Evolutionary conservation across 106 monocot genomes (phyloP), one percentile per base, ranked within the genome.

Genomic region (Acorus calamus): DNA sequence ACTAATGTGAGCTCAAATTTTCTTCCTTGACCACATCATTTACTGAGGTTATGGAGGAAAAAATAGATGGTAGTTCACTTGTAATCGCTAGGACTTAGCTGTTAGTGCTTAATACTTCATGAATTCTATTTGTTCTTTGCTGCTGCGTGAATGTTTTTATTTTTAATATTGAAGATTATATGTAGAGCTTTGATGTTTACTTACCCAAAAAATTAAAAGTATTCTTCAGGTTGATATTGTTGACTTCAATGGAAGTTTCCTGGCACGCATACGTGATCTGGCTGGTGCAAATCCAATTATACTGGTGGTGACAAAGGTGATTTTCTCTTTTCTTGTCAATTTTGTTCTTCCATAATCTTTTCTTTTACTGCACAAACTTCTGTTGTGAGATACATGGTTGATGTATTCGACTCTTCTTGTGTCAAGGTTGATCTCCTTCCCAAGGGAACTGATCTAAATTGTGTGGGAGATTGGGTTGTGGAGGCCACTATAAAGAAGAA

Each of bases 181-280:
- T 12, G 61, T 61, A 45, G 48, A 50, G 42, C 44, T 12, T 75
- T 57, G 57, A 46, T 13, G 7, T 70, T 59, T 50, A 55, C 57
- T 7, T 28, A 2, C 49, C 7, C 14, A 42, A 11, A 42, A 42
- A 47, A 7, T 14, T 41, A 42, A 42, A 45, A 58, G 2, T 72
- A 10, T 44, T 75, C 62, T 84, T 73, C 79, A 98, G 96, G 96
- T 98, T 73, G 98, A 98, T 81, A 86, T 98, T 72, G 83, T 92
- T 79, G 98, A 98, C 78, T 98, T 98, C 81, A 98, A 92, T 81
- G 98, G 98, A 11, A 98, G 88, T 64, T 98, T 98, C 78, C 69
- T 98, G 72, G 80, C 81, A 73, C 84, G 81, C 4, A 60, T 98
- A 70, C 84, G 98, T 55, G 98, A 98, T 67, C 75, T 98, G 79